Base-by-base conservation (phyloP, 2,329 filamentous ascomycete species). In the Truncatella angustata region DNA sequence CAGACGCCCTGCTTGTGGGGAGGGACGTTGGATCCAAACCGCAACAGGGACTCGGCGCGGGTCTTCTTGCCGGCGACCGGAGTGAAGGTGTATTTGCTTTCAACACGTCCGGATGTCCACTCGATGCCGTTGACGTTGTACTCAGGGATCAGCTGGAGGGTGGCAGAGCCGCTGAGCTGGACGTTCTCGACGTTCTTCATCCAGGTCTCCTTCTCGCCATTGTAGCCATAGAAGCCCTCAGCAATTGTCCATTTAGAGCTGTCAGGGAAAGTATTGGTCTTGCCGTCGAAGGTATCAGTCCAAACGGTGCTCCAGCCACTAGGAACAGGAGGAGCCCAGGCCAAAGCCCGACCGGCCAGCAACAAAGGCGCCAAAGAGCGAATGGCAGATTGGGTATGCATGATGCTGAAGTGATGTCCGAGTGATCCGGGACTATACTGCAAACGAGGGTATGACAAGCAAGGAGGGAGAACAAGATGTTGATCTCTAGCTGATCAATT, bases 81-180 rank as follows among this genome's bases (percentile, higher is more conserved):
- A 0, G 74, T 79, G 57, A 78, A 74, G 24, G 72, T 68, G 46
- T 67, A 70, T 51, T 69, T 73, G 55, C 73, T 72, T 67, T 84
- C 80, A 58, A 84, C 73, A 14, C 79, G 77, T 32, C 69, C 77
- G 1, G 80, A 83, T 0, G 78, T 81, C 80, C 80, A 84, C 24
- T 63, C 59, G 2, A 70, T 71, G 3, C 66, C 68, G 3, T 59
- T 57, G 3, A 63, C 52, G 16, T 71, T 68, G 47, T 69, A 68
- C 53, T 35, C 49, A 5, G 53, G 53, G 9, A 55, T 40, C 18
- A 55, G 4, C 39, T 55, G 53, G 3, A 55, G 50, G 12, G 53
- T 55, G 16, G 26, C 39, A 18, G 50, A 50, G 14, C 53, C 53
- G 20, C 39, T 47, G 49, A 42, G 49, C 52, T 54, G 52, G 26